These are phyloP conservation scores for Knoxia roxburghii DNA, from an alignment of 257 asterid genomes.

Conservation along the genomic window DNA sequence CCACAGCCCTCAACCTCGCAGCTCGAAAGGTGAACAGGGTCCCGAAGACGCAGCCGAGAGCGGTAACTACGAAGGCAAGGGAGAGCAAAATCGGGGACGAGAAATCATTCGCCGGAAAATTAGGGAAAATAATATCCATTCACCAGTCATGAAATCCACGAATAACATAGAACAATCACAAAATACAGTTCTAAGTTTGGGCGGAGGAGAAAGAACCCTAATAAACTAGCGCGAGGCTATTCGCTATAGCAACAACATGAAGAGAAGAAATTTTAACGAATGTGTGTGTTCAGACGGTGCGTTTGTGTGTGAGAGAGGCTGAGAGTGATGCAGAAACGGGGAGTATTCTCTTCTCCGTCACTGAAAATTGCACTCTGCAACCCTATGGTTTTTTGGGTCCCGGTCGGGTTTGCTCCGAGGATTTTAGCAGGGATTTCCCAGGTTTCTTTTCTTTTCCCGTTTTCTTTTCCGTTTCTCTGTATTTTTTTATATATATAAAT, in stretches of 20 bases:
- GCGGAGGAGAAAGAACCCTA: not conserved
- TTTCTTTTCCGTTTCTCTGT: too few species aligned
- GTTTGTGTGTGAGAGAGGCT: not conserved
- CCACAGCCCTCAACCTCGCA: slow-evolving; percentile 10
- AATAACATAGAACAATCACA: slow-evolving; percentile 28
- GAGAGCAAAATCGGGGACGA: slow-evolving; percentile 27
- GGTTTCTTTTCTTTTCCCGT: not conserved
- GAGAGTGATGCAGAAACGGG: too few species aligned
- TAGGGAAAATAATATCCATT: slow-evolving; percentile 48
- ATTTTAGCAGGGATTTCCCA: too few species aligned
- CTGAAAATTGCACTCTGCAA: too few species aligned
- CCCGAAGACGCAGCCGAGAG: slow-evolving; percentile 43
- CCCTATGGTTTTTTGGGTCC: not conserved
- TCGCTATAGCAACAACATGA: not conserved
- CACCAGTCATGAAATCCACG: slow-evolving; percentile 47
- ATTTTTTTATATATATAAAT: too few species aligned
- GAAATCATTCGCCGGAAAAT: slow-evolving; percentile 27
- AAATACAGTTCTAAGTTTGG: not conserved
- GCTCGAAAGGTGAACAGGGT: slow-evolving; percentile 32
- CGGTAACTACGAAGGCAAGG: slow-evolving; percentile 41
- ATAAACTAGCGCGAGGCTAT: not conserved
- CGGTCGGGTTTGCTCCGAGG: not conserved
- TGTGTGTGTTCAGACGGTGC: not conserved
- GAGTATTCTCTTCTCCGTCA: too few species aligned
- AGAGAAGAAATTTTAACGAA: too few species aligned